Percentiles rank a stretch among this genome's conserved stretches.
Evolutionary conservation across 257 asterid genomes (phyloP).

Genomic region (Nicotiana knightiana): DNA sequence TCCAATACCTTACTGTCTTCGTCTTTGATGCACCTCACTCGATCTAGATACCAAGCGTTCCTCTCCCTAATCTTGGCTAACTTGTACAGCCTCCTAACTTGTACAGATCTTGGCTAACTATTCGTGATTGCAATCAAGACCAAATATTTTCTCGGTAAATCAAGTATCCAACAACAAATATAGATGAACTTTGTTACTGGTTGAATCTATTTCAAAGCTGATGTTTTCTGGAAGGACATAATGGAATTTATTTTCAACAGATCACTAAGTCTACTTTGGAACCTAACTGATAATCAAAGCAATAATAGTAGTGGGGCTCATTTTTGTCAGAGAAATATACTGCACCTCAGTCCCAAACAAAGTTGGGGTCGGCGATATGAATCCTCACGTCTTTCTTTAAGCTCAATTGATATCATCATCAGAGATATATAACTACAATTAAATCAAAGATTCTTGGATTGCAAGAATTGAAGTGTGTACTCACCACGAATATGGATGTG

Average conservation of each 20-base stretch:
- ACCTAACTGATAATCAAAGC: not conserved
- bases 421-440: not conserved
- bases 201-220: not conserved
- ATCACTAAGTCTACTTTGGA: not conserved
- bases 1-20: too few species aligned
- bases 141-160: not conserved
- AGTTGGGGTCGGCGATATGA: too few species aligned
- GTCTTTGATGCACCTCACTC: too few species aligned
- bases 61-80: too few species aligned
- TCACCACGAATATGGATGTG: conserved; percentile 82
- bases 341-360: too few species aligned
- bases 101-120: not conserved
- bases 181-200: not conserved
- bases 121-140: not conserved
- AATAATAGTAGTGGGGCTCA: not conserved
- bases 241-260: not conserved
- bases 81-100: too few species aligned
- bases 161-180: not conserved
- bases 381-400: too few species aligned
- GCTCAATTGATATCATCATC: too few species aligned
- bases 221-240: not conserved
- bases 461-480: not conserved
- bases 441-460: not conserved
- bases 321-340: not conserved
- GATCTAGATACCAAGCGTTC: too few species aligned